These are phyloP conservation scores for Lachnellula cervina DNA, from an alignment of 2,329 filamentous ascomycete genomes.

Conservation along the genomic window DNA sequence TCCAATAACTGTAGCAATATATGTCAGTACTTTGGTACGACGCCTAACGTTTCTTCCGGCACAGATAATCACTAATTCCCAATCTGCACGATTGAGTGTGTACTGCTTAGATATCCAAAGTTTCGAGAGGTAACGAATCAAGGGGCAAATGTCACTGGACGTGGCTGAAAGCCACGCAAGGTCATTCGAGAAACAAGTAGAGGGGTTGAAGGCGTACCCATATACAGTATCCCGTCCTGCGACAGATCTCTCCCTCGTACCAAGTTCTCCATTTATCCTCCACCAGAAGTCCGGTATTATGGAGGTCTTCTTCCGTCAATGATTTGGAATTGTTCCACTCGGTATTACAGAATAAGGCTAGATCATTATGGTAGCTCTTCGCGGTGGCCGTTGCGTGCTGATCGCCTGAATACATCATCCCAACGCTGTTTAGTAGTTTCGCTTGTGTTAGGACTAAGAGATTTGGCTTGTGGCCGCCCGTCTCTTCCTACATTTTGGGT, in stretches of 20 bases:
- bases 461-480: slow-evolving; percentile 4
- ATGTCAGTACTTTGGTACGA: background rate
- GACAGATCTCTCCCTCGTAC: slow-evolving; percentile 34
- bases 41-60: background rate
- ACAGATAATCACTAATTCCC: background rate
- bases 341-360: slow-evolving; percentile 24
- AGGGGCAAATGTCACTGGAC: background rate
- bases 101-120: too few relatives aligned
- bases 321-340: slow-evolving; percentile 10
- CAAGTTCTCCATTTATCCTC: slow-evolving; percentile 33
- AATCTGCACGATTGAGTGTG: too few relatives aligned
- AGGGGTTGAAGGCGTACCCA: slow-evolving; percentile 33
- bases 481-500: slow-evolving; percentile 3
- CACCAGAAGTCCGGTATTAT: background rate
- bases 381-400: slow-evolving; percentile 11
- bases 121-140: background rate
- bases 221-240: slow-evolving; percentile 38
- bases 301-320: slow-evolving; percentile 7
- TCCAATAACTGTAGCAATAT: slow-evolving; percentile 34
- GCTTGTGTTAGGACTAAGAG: slow-evolving; percentile 20
- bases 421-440: slow-evolving; percentile 23
- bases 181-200: background rate
- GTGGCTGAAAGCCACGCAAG: background rate
- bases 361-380: slow-evolving; percentile 10
- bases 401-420: slow-evolving; percentile 22